Base-by-base conservation (phyloP, 495 filamentous ascomycete species). In the Cladorrhinum samala region DNA sequence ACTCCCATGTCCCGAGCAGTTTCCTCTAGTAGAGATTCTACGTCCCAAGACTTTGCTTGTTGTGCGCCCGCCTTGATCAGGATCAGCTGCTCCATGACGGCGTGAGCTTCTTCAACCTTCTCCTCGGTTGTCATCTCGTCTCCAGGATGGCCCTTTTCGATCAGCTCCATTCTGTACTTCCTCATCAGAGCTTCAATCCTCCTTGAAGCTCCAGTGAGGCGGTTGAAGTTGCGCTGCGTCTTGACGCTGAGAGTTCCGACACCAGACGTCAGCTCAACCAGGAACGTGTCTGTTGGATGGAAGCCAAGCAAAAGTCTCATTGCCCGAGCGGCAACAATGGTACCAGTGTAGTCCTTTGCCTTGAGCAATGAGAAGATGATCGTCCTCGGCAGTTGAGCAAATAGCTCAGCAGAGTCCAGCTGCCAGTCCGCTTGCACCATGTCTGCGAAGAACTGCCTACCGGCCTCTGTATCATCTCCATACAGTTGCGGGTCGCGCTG, bases 1-100 rank as follows among this genome's bases (percentile, higher is more conserved):
- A 79, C 73, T 6, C 77, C 75, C 82, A 86, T 84, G 52, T 83
- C 78, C 43, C 52, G 49, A 14, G 80, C 79, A 18, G 77, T 77
- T 18, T 64, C 56, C 19, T 62, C 59, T 20, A 84, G 49, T 33
- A 55, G n/a, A 3, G 50, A 64, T 38, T 74, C 62, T 2, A 65
- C 58, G 45, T 80, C 70, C n/a, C 72, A 62, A 3, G 55, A 54
- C 36, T 39, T 47, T 2, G 54, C 52, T 24, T 73, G 61, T n/a
- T 65, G 57, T 44, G 56, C 50, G 13, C 66, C 65, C 9, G 67
- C 69, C 58, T 72, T 77, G 30, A 69, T 64, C 68, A 84, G 47
- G n/a, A 64, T 54, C 9, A 61, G 47, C 48, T 52, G 65, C 49
- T 68, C 66, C 46, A 68, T 51, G 21, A 70, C 66, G 8, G 51